A percentile compares a stretch with the other conserved stretches of the same genome.
phyloP scores from a whole-genome alignment of 768 basidiomycete species.

The Nevesoporus exiguus region DNA sequence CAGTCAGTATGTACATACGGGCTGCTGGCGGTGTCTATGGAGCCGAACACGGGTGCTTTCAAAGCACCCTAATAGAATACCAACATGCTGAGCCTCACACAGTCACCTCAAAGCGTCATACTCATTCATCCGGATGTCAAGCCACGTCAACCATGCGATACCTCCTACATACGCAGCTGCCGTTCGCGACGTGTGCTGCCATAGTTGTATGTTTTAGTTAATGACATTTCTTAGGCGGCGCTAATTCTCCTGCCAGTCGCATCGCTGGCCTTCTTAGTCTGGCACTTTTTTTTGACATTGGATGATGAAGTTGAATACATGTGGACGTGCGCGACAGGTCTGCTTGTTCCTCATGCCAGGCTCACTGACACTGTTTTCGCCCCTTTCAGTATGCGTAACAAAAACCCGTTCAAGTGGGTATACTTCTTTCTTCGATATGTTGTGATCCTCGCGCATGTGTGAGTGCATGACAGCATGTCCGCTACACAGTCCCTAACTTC shows the following conservation, averaged over 20 bases:
- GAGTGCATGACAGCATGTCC: not conserved
- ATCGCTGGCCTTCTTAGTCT: slow-evolving; percentile 14
- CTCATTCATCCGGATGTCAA: not conserved
- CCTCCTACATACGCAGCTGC: not conserved
- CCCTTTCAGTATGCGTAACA: slow-evolving; percentile 24
- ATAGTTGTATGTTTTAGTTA: slow-evolving; percentile 6
- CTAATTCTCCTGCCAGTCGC: slow-evolving; percentile 11
- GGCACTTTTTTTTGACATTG: slow-evolving; percentile 12
- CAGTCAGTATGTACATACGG: too few relatives aligned
- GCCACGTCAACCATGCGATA: not conserved
- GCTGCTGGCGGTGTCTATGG: not conserved
- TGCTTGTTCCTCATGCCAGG: not conserved
- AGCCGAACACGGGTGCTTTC: not conserved
- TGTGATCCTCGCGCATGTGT: slow-evolving; percentile 19
- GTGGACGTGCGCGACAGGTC: slow-evolving; percentile 20
- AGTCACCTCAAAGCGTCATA: not conserved
- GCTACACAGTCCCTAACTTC: not conserved
- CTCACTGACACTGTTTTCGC: not conserved
- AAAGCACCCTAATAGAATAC: not conserved
- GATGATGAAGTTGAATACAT: slow-evolving; percentile 21
- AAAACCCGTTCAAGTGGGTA: slow-evolving; percentile 28
- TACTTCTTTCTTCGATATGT: slow-evolving; percentile 29
- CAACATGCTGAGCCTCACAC: not conserved
- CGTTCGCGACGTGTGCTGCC: slow-evolving; percentile 11
- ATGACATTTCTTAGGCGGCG: not conserved